Conservation (phyloP, 495 filamentous ascomycete species). For the Clohesyomyces aquaticus region DNA sequence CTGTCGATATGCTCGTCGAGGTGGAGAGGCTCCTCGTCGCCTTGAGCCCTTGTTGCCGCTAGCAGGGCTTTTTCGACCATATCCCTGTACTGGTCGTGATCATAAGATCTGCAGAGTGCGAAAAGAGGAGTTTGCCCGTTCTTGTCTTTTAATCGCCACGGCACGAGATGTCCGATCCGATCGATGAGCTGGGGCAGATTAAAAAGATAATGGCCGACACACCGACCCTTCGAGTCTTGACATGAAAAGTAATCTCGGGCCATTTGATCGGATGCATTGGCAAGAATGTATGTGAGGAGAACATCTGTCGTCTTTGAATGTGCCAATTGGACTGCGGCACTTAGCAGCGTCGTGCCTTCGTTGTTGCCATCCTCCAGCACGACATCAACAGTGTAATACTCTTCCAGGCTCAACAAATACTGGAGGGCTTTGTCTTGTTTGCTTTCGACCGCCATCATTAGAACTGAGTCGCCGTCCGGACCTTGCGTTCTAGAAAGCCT, state of each 20-base stretch:
- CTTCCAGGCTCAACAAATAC: constrained; percentile 75
- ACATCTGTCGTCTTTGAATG: constrained; percentile 72
- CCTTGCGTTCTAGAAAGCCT: constrained; percentile 81
- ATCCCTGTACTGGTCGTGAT: constrained; percentile 79
- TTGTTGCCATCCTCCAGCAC: constrained; percentile 83
- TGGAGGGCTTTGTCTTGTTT: constrained; percentile 68
- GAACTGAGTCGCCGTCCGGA: constrained; percentile 77
- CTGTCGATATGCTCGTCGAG: constrained; percentile 90
- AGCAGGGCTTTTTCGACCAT: constrained; percentile 85
- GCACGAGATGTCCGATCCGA: constrained; percentile 72
- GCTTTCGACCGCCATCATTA: constrained; percentile 95
- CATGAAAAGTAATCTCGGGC: constrained; percentile 68
- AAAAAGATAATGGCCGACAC: constrained; percentile 94
- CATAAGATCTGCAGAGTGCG: constrained; percentile 91
- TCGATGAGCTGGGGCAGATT: constrained; percentile 80
- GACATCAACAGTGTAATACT: constrained; percentile 69
- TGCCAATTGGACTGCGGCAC: constrained; percentile 91
- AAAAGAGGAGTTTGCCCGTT: constrained; percentile 97
- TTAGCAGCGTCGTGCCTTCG: constrained; percentile 86
- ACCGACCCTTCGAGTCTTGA: constrained; percentile 84
- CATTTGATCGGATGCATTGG: constrained; percentile 54
- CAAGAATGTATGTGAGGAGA: constrained; percentile 68
- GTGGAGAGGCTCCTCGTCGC: constrained; percentile 77
- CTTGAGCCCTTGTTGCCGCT: constrained; percentile 73
- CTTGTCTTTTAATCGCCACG: constrained; percentile 89